These are phyloP conservation scores for Saccharomycodes ludwigii DNA, from an alignment of 805 yeast genomes.

Conservation along the genomic window DNA sequence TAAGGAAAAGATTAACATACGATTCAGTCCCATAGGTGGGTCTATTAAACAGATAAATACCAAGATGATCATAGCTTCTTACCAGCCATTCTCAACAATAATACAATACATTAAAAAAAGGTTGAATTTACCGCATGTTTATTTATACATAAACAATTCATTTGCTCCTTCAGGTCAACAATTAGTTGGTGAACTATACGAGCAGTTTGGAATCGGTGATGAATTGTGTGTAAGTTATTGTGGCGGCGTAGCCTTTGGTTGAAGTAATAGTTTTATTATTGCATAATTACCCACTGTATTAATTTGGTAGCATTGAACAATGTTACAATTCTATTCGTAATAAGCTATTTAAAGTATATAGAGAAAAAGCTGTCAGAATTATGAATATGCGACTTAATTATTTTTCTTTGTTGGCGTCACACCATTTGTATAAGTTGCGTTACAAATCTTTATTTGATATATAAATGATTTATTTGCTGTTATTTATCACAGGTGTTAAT, in stretches of 20 bases:
- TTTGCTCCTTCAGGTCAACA: constrained; percentile 26
- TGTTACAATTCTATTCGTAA: too few species aligned
- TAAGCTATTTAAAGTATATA: too few species aligned
- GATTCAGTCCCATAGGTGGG: neutral
- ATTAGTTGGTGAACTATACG: constrained; percentile 20
- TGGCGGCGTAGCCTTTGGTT: constrained; percentile 24
- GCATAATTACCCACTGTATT: too few species aligned
- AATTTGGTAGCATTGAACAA: too few species aligned
- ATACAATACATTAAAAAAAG: neutral
- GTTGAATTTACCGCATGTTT: constrained; percentile 7
- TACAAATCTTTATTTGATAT: too few species aligned
- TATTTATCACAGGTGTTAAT: too few species aligned
- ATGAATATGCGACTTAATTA: too few species aligned
- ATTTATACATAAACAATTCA: constrained; percentile 24
- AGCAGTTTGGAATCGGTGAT: constrained; percentile 17
- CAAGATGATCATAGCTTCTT: neutral
- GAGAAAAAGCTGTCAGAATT: too few species aligned
- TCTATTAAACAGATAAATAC: neutral
- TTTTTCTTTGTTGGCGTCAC: too few species aligned
- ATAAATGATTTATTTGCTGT: too few species aligned
- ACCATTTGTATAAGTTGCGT: too few species aligned
- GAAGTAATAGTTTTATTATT: too few species aligned
- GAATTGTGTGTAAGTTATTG: constrained; percentile 25
- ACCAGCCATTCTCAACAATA: constrained; percentile 1
- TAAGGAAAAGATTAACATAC: neutral